Evolutionary conservation across 495 filamentous ascomycete genomes (phyloP).

Genomic region (Arthonia radiata): DNA sequence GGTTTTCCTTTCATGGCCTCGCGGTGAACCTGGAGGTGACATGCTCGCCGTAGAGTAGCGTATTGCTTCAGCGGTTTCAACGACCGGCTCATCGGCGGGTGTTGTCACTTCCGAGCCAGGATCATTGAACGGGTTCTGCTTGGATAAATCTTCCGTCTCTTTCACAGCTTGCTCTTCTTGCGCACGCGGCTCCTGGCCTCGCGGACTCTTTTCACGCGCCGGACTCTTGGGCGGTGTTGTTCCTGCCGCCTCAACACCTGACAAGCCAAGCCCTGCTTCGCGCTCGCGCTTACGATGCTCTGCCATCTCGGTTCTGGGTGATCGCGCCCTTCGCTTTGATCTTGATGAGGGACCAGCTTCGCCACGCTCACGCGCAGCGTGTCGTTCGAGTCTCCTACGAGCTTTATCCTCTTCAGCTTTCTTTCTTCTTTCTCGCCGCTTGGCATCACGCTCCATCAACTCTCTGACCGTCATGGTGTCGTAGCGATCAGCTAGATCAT

Average conservation of each 20-base stretch:
- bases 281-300: no score
- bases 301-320: no score
- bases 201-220: no score
- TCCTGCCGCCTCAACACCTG: constrained; percentile 20
- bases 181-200: no score
- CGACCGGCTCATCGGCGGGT: constrained; percentile 19
- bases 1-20: constrained; percentile 22
- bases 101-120: no score
- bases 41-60: constrained; percentile 28
- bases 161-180: no score
- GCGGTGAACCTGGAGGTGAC: constrained; percentile 29
- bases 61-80: constrained; percentile 19
- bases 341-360: no score
- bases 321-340: no score
- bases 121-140: no score
- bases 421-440: constrained; percentile 48
- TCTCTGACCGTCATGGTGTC: constrained; percentile 58
- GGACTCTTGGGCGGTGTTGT: constrained; percentile 13
- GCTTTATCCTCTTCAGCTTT: constrained; percentile 45
- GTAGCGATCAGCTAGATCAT: constrained; percentile 58
- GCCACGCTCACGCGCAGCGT: constrained; percentile 37
- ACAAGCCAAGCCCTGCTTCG: no score
- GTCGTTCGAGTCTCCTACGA: constrained; percentile 39
- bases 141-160: no score
- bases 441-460: constrained; percentile 61